Evolutionary conservation across 495 filamentous ascomycete genomes (phyloP).

Genomic region (Halenospora varia): DNA sequence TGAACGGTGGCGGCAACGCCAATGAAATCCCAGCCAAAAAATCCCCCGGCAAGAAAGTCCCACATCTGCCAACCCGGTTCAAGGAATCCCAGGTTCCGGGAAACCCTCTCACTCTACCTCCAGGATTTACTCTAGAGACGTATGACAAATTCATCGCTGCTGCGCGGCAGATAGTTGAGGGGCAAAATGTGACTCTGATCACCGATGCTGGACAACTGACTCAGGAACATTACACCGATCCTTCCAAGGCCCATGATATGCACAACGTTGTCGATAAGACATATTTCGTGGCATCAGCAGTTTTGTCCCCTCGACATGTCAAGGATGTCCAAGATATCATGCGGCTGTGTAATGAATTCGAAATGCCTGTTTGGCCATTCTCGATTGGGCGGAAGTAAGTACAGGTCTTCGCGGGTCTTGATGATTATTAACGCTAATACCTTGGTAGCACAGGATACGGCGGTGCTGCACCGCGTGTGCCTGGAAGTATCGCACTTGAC

Average conservation of each 20-base stretch:
- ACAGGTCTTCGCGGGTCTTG: not conserved
- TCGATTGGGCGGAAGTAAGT: conserved; percentile 44
- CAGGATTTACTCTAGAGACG: conserved; percentile 3
- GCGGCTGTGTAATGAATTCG: conserved; percentile 40
- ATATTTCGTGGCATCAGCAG: conserved; percentile 11
- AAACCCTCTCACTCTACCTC: conserved; percentile 14
- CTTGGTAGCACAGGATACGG: conserved; percentile 46
- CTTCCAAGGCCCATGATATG: conserved; percentile 27
- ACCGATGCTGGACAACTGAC: conserved; percentile 7
- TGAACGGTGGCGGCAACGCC: not conserved
- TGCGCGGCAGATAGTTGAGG: conserved; percentile 3
- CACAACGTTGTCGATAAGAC: conserved; percentile 19
- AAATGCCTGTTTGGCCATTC: conserved; percentile 50
- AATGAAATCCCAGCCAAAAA: not conserved
- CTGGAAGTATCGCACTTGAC: conserved; percentile 49
- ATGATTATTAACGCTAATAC: conserved; percentile 16
- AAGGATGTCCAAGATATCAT: conserved; percentile 44
- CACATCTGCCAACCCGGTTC: not conserved
- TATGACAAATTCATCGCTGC: conserved; percentile 13
- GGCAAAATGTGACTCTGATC: conserved; percentile 25
- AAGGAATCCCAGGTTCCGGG: not conserved
- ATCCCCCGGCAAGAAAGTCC: not conserved
- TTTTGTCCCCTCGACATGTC: conserved; percentile 3
- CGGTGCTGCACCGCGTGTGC: conserved; percentile 50
- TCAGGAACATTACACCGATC: conserved; percentile 24